A percentile compares a stretch with the other conserved stretches of the same genome.
Conservation (phyloP, 345 rosid species). For the Citrus inodora region DNA sequence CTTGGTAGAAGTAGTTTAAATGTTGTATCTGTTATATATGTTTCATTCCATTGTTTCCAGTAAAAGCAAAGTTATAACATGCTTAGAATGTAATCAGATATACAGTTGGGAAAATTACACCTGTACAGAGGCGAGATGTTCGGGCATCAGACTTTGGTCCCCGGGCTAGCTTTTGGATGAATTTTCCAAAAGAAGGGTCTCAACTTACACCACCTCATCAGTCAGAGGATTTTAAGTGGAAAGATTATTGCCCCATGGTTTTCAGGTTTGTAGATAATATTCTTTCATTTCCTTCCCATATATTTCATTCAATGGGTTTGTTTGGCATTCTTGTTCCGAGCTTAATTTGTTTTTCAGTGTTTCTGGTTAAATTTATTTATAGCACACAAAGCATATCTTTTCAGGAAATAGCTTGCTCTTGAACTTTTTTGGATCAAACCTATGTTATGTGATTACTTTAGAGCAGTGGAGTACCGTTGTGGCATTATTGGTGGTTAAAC, state of each 20-base stretch:
- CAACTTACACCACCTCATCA: slow-evolving; percentile 89
- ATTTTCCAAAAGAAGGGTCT: slow-evolving; percentile 87
- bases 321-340: not conserved
- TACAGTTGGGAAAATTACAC: slow-evolving; percentile 97
- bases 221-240: slow-evolving; percentile 95
- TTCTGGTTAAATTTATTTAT: not conserved
- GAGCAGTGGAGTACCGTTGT: not conserved
- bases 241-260: slow-evolving; percentile 98
- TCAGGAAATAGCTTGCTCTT: not conserved
- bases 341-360: not conserved
- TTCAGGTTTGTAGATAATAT: slow-evolving; percentile 62
- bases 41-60: not conserved
- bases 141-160: slow-evolving; percentile 89
- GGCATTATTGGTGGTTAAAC: not conserved
- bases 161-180: slow-evolving; percentile 97
- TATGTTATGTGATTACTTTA: not conserved
- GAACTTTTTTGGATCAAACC: not conserved
- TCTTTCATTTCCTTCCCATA: not conserved
- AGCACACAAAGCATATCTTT: not conserved
- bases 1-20: slow-evolving; percentile 2
- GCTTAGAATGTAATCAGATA: slow-evolving; percentile 50
- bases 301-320: not conserved
- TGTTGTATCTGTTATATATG: not conserved
- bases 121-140: slow-evolving; percentile 88
- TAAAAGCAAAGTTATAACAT: slow-evolving; percentile 4